A percentile compares a stretch with the other conserved stretches of the same genome.
phyloP scores from a whole-genome alignment of 2,329 filamentous ascomycete genomes.

The Monilinia polystroma region DNA sequence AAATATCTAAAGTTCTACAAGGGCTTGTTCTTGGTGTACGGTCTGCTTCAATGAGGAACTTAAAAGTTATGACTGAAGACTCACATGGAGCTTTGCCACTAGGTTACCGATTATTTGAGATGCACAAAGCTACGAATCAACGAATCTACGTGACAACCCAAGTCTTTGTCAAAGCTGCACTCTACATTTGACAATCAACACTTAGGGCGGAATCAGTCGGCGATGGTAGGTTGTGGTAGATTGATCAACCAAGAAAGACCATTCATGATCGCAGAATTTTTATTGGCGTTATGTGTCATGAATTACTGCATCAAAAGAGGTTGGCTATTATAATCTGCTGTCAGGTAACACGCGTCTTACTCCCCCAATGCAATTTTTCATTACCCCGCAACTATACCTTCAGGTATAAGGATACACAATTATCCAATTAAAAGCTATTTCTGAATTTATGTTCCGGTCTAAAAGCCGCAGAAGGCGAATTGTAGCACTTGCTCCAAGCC shows the following conservation, averaged over 20 bases:
- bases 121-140: neutral
- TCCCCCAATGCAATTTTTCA: neutral
- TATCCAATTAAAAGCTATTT: neutral
- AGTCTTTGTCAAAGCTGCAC: neutral
- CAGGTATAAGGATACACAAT: neutral
- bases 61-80: neutral
- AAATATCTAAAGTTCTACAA: too few relatives aligned
- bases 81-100: too few relatives aligned
- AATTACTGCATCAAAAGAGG: too few relatives aligned
- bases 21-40: too few relatives aligned
- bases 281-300: neutral
- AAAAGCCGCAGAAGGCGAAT: neutral
- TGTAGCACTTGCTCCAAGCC: neutral
- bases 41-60: too few relatives aligned
- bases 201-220: neutral
- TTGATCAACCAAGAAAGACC: neutral
- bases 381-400: neutral
- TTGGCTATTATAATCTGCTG: neutral
- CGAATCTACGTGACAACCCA: neutral
- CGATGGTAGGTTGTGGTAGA: neutral
- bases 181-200: neutral
- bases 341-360: constrained; percentile 5
- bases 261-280: neutral
- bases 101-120: neutral
- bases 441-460: neutral